phyloP scores from a whole-genome alignment of 208 protist genomes.

The Trypanosoma caninum region DNA sequence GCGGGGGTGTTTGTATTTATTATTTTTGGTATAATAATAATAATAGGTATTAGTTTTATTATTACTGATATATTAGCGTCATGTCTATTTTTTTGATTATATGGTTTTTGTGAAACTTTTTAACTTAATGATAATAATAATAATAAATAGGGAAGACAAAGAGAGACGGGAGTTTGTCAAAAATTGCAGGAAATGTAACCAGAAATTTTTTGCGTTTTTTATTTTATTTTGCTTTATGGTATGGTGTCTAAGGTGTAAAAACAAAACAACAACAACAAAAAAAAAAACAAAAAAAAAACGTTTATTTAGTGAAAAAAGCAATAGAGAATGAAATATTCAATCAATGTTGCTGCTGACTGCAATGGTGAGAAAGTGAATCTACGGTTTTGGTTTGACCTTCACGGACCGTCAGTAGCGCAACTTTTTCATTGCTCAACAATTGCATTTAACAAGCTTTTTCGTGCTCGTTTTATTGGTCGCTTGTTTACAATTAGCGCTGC shows the following conservation, averaged over 20 bases:
- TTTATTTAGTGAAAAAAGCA: neutral
- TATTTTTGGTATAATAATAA: constrained; percentile 2
- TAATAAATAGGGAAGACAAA: too few species aligned
- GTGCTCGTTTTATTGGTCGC: neutral
- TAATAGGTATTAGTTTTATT: too few species aligned
- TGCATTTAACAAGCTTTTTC: constrained; percentile 39
- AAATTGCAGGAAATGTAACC: too few species aligned
- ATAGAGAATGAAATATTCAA: constrained; percentile 34
- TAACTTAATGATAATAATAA: too few species aligned
- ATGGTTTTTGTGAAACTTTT: neutral
- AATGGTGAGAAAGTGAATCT: constrained; percentile 69
- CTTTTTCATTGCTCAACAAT: constrained; percentile 23
- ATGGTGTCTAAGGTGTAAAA: too few species aligned
- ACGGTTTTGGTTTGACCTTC: constrained; percentile 33
- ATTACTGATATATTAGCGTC: neutral
- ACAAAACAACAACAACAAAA: too few species aligned
- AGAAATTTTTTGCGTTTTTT: too few species aligned
- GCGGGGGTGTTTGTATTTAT: neutral
- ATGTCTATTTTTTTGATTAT: neutral
- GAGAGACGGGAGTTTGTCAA: too few species aligned
- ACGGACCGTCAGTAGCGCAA: constrained; percentile 25
- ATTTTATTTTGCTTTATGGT: too few species aligned
- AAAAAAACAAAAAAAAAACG: neutral
- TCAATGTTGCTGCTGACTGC: constrained; percentile 67
- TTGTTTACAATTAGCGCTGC: constrained; percentile 19